Percentiles rank a stretch among this genome's conserved stretches.
These are phyloP conservation scores for Cryptococcus sp. DNA, from an alignment of 1,284 basidiomycete genomes.

Conservation along the genomic window DNA sequence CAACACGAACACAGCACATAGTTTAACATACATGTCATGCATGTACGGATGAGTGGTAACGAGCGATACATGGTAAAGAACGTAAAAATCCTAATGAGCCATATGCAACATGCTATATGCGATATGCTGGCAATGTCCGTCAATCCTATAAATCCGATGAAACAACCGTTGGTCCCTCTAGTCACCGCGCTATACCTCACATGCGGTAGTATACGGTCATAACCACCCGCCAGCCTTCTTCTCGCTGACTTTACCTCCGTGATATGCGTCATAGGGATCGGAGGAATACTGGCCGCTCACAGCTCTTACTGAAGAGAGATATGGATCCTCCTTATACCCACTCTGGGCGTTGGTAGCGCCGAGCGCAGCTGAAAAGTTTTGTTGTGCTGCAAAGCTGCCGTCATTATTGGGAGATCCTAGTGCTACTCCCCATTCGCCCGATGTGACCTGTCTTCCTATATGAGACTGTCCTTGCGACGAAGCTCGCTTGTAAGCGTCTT, in stretches of 20 bases:
- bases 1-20: no score
- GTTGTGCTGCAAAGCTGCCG: slow-evolving; percentile 16
- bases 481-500: slow-evolving; percentile 7
- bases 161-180: not conserved
- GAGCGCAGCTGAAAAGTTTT: slow-evolving; percentile 3
- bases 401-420: slow-evolving; percentile 31
- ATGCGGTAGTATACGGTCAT: not conserved
- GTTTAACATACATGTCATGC: no score
- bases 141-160: not conserved
- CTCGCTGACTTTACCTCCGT: slow-evolving; percentile 12
- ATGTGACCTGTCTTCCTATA: slow-evolving; percentile 4
- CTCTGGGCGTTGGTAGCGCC: not conserved
- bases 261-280: slow-evolving; percentile 43
- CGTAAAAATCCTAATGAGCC: no score
- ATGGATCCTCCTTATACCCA: slow-evolving; percentile 26
- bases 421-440: slow-evolving; percentile 46
- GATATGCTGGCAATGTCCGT: no score
- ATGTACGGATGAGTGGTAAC: no score
- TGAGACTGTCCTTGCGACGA: not conserved
- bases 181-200: no score
- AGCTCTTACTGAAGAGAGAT: slow-evolving; percentile 13
- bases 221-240: slow-evolving; percentile 12
- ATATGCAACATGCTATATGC: no score
- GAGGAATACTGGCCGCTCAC: slow-evolving; percentile 29
- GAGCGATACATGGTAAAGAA: no score